Percentiles rank a stretch among this genome's conserved stretches.
Evolutionary conservation across 2,329 filamentous ascomycete genomes (phyloP).

Genomic region (Malbranchea cinnamomea): DNA sequence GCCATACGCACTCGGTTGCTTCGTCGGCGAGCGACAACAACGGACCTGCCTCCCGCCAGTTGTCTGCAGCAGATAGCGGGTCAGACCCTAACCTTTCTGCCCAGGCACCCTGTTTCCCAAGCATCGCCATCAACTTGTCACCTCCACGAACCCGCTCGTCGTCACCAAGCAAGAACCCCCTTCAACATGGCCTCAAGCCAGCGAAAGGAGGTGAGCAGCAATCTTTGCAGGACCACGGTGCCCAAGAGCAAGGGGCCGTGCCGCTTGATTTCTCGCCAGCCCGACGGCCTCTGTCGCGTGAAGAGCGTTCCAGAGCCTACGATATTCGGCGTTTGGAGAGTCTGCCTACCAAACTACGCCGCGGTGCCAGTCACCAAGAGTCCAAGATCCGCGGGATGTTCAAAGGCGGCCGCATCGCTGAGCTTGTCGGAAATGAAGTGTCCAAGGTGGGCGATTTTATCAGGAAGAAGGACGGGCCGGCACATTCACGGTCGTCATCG

Average conservation of each 20-base stretch:
- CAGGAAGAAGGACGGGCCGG: conserved; percentile 39
- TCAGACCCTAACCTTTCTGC: not conserved
- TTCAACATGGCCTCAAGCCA: conserved; percentile 10
- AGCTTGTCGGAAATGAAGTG: conserved; percentile 51
- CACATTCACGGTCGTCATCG: conserved; percentile 30
- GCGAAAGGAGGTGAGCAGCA: no score
- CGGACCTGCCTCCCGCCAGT: no score
- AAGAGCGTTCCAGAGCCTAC: no score
- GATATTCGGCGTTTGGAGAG: conserved; percentile 16
- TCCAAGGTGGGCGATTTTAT: conserved; percentile 47
- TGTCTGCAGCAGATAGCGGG: no score
- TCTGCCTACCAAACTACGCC: conserved; percentile 14
- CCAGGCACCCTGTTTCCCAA: conserved; percentile 33
- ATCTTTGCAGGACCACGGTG: no score
- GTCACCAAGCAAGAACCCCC: conserved; percentile 35
- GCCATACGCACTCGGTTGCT: no score
- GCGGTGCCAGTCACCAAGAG: conserved; percentile 27
- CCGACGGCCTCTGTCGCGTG: no score
- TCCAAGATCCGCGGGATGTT: conserved; percentile 59
- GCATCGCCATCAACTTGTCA: conserved; percentile 48
- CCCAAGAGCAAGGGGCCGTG: no score
- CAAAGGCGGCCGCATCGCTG: conserved; percentile 61
- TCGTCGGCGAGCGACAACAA: no score
- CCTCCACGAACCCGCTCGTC: conserved; percentile 46
- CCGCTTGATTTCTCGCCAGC: no score